phyloP scores from a whole-genome alignment of 129 eudicot genomes.

The Artemisia argyi region DNA sequence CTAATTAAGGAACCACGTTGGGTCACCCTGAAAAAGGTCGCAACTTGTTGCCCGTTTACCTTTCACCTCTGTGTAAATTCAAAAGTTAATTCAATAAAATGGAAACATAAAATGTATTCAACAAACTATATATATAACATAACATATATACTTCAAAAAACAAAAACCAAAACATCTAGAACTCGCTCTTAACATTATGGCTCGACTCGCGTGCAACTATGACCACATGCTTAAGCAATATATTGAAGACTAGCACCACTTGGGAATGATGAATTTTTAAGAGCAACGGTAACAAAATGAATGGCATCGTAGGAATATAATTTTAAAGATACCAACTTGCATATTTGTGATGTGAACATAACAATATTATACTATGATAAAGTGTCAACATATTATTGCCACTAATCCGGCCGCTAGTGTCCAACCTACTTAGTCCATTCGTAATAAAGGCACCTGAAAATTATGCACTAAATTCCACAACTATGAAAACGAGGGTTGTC shows the following conservation, averaged over 20 bases:
- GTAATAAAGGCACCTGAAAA: constrained; percentile 21
- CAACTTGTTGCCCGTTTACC: too few relatives aligned
- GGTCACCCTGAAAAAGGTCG: too few relatives aligned
- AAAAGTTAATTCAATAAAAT: too few relatives aligned
- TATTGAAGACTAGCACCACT: constrained; percentile 15
- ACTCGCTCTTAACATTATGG: too few relatives aligned
- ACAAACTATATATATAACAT: too few relatives aligned
- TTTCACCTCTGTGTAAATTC: too few relatives aligned
- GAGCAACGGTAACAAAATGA: not conserved
- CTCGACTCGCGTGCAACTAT: not conserved
- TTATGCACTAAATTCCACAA: constrained; percentile 4
- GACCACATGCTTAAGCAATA: not conserved
- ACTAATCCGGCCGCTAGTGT: not conserved
- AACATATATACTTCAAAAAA: too few relatives aligned
- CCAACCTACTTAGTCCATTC: constrained; percentile 8
- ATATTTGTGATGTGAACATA: constrained; percentile 16
- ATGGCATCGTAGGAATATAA: constrained; percentile 11
- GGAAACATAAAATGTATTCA: too few relatives aligned
- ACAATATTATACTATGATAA: constrained; percentile 8
- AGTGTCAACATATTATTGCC: not conserved
- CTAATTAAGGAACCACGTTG: too few relatives aligned
- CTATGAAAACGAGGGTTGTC: not conserved
- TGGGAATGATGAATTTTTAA: not conserved
- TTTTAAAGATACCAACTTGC: constrained; percentile 16
- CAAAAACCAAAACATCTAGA: too few relatives aligned